phyloP scores from a whole-genome alignment of 306 rosid genomes.

The Mimosa pudica region DNA sequence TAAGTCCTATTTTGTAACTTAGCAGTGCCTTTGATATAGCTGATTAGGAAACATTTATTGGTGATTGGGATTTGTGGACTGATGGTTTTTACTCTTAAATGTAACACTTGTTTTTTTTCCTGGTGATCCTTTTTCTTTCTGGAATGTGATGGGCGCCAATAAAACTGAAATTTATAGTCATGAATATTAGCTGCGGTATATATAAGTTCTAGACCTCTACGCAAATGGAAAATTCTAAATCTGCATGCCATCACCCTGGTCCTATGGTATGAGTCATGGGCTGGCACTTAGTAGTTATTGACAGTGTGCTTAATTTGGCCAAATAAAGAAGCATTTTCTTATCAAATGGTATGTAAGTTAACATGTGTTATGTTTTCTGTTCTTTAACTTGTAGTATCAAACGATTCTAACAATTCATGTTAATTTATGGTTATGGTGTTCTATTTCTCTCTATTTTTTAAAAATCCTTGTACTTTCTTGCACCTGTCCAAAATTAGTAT shows the following conservation, averaged over 20 bases:
- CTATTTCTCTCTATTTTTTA: too few relatives aligned
- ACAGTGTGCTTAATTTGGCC: too few relatives aligned
- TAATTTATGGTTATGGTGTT: too few relatives aligned
- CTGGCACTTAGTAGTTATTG: background rate
- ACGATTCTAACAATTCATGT: too few relatives aligned
- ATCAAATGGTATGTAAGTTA: too few relatives aligned
- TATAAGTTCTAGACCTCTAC: background rate
- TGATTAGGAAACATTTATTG: background rate
- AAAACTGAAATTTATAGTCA: background rate
- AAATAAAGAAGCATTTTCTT: too few relatives aligned
- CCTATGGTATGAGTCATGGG: too few relatives aligned
- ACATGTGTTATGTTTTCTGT: too few relatives aligned
- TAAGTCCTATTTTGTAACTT: background rate
- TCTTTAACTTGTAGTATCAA: too few relatives aligned
- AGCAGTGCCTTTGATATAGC: background rate
- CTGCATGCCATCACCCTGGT: background rate
- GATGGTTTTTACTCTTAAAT: background rate
- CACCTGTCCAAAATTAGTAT: background rate
- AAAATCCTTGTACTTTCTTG: too few relatives aligned
- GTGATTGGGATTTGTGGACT: background rate
- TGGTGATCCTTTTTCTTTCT: background rate
- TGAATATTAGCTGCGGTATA: background rate
- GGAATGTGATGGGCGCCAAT: too few relatives aligned
- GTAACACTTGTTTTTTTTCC: background rate
- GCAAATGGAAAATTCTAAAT: background rate